Conservation (phyloP, 1,284 basidiomycete species). For the Psilocybe mexicana region DNA sequence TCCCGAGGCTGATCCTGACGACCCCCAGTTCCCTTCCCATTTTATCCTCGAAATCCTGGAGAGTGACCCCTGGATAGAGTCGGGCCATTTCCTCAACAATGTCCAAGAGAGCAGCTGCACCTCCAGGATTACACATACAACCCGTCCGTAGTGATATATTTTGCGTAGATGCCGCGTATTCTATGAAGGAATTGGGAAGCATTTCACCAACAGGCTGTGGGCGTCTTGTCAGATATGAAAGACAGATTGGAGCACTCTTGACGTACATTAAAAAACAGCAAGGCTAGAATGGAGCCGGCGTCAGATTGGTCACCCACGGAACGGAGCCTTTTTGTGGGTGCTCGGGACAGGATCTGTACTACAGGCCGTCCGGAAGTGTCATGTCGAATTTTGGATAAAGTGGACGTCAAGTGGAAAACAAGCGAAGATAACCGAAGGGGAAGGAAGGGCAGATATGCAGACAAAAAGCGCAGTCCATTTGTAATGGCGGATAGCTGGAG, state of each 20-base stretch:
- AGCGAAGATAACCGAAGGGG: conserved; percentile 71
- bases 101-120: conserved; percentile 68
- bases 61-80: conserved; percentile 58
- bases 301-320: conserved; percentile 67
- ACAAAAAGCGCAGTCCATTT: conserved; percentile 71
- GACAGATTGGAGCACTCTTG: conserved; percentile 11
- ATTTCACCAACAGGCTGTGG: conserved; percentile 60
- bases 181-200: conserved; percentile 70
- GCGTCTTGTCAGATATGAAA: conserved; percentile 11
- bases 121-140: conserved; percentile 85
- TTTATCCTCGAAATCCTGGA: conserved; percentile 58
- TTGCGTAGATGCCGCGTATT: conserved; percentile 61
- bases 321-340: conserved; percentile 53
- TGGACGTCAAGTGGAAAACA: conserved; percentile 53
- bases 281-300: conserved; percentile 62
- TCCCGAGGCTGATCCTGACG: conserved; percentile 72
- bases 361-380: conserved; percentile 57
- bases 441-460: conserved; percentile 74
- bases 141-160: conserved; percentile 77
- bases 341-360: conserved; percentile 63
- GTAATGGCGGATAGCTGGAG: conserved; percentile 73
- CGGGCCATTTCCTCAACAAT: conserved; percentile 67
- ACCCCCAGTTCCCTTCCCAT: conserved; percentile 73
- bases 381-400: conserved; percentile 57
- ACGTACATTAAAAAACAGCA: conserved; percentile 66